Conservation (phyloP, 345 rosid species). For the Salix dunnii region DNA sequence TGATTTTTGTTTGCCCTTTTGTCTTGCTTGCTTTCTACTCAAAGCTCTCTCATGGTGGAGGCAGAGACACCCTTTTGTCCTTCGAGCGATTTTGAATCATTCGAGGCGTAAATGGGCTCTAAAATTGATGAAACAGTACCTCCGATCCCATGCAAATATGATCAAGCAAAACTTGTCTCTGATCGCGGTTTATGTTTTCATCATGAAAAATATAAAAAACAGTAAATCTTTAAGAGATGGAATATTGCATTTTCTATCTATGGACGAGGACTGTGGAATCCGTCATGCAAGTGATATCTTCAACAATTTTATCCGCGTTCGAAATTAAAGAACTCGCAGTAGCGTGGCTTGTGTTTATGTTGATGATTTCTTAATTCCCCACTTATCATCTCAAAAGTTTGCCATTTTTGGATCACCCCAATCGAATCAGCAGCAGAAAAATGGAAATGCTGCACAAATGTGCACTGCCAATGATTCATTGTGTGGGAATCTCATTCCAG, state of each 20-base stretch:
- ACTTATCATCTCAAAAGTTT: not conserved
- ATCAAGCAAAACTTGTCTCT: not conserved
- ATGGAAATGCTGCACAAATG: too few species aligned
- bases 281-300: not conserved
- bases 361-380: too few species aligned
- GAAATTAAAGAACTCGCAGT: too few species aligned
- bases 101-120: not conserved
- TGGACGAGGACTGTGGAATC: not conserved
- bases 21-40: constrained; percentile 86
- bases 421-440: not conserved
- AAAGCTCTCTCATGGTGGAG: constrained; percentile 25
- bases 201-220: not conserved
- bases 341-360: too few species aligned
- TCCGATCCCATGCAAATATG: not conserved
- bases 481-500: too few species aligned
- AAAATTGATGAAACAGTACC: not conserved
- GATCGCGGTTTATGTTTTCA: not conserved
- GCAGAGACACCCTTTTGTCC: not conserved
- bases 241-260: not conserved
- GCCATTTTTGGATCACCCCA: not conserved
- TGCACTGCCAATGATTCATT: too few species aligned
- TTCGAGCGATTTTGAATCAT: not conserved
- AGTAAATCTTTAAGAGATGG: not conserved
- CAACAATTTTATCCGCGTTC: too few species aligned
- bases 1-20: constrained; percentile 25